Evolutionary conservation across 2,329 filamentous ascomycete species (phyloP), one percentile per base, ranked within the genome.

Genomic region (Colletotrichum zoysiae): DNA sequence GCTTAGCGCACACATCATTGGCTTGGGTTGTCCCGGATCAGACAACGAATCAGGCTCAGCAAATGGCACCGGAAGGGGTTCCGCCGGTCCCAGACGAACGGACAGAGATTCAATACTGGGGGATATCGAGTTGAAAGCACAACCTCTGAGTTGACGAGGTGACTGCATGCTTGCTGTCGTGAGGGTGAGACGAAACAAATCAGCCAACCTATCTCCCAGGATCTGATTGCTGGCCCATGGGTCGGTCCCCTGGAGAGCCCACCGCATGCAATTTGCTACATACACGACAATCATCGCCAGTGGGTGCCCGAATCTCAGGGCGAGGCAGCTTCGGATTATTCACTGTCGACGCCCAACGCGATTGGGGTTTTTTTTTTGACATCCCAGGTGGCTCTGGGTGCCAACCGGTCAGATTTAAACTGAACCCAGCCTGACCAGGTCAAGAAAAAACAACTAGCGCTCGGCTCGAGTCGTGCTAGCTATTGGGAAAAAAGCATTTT

Each of bases 291-390:
- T 16, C 53, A n/a, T 46, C 38, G 60, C 55, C 35, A 26, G 35
- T 40, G 30, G 55, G 35, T 40, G 35, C 55, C 55, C 55, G 35
- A 40, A 23, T 18, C 30, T 51, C 4, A 30, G 12, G 46, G 64
- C 44, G 38, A 55, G 40, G 50, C 35, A 30, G 50, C 35, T 26
- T 53, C 33, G 30, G 46, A 59, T 48, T 30, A 53, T 51, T 51
- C 67, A 55, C 58, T 26, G 44, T 68, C 30, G 65, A 55, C 42
- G 65, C 69, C 69, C 59, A 69, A 64, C 53, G 59, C 48, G 69
- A 69, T 69, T 69, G 59, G 69, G 65, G 59, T 64, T 64, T 64
- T 64, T 63, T 64, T 64, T 64, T 64, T 6, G 51, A 53, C 64
- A 56, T 68, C 51, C 65, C 67, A 65, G 61, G 35, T 50, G 12